Base-by-base conservation (phyloP, 805 yeast species). In the Ogataea corticis region DNA sequence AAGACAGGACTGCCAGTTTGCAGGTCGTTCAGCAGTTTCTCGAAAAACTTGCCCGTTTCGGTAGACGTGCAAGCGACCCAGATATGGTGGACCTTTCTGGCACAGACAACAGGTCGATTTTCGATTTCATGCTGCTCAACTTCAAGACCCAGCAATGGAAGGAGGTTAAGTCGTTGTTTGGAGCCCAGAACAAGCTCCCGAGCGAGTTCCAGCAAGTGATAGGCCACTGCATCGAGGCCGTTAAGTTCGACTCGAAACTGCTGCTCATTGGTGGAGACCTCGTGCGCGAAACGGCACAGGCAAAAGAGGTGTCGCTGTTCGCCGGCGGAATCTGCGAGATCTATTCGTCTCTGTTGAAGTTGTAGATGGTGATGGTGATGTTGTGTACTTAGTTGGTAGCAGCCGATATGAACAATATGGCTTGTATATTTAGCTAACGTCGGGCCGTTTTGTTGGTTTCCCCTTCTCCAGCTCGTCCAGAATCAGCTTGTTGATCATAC, bases 81-180 rank as follows among this genome's bases (percentile, higher is more conserved):
- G 40, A 37, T 4, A 17, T 27, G 9, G 25, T 28, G 11, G 40
- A 37, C 10, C 21, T 37, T n/a, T 27, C 33, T 6, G 15, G 25
- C 31, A 5, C 32, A 12, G 13, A 25, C 3, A 28, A 28, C 9
- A 21, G 40, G 21, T 37, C 40, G 21, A 16, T 42, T 6, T 28
- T 33, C 14, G 42, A 44, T 16, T 50, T 46, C 38, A 48, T 41
- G 28, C 42, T 54, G 19, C 37, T 62, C 15, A 52, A 61, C 44
- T 38, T 59, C 7, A 29, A 31, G 13, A 58, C 57, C 2, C 51
- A 48, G 21, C 51, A 51, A 28, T 61, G 65, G 65, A 41, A 36
- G 15, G 35, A 38, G 18, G 45, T 49, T 17, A 44, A 50, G 27
- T 48, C 55, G 18, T 35, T 32, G n/a, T 33, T 38, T 27, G 41